Base-by-base conservation (phyloP, 257 asterid species). In the Fraxinus excelsior region DNA sequence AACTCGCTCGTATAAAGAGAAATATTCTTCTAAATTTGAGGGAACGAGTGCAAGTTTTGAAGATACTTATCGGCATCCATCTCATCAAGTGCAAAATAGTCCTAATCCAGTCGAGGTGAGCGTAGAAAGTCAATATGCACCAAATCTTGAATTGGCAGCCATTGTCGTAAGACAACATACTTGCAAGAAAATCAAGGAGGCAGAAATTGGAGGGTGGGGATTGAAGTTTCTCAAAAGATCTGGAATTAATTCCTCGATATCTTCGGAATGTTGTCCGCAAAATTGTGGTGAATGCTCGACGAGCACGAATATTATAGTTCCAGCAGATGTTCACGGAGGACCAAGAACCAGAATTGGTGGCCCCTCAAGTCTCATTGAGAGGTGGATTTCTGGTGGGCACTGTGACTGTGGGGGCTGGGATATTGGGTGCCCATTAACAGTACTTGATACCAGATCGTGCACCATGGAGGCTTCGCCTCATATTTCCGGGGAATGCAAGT, bases 351-450 rank as follows among this genome's bases (percentile, higher is more conserved):
- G 81, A 78, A 79, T 62, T 1, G 93, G 90, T 13, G 97, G 98
- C 19, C 98, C 97, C 6, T 91, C 93, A 6, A 83, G 91, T 75
- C 94, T 93, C 19, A 60, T 80, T 5, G 95, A 93, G 65, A 84
- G 99, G 75, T 96, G 97, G 97, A 82, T 60, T 70, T 88, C 94
- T 1, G 95, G 95, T 18, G 98, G 99, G 37, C 79, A 9, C 19
- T 96, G 99, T 51, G 97, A 96, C 53, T 96, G 99, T 79, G 99
- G 98, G 8, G 99, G 98, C 42, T 96, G 99, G 99, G 99, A 96
- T 67, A 26, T 80, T 2, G 99, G 98, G 29, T 96, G 99, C 80
- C 97, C 97, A 1, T 74, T 96, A 32, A 83, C 97, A 2, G 58
- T 96, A 40, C 89, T 96, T 75, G 82, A 81, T 37, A 78, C 87